Base-by-base conservation (phyloP, 1,284 basidiomycete genomes). In the Leucoagaricus sp. region DNA sequence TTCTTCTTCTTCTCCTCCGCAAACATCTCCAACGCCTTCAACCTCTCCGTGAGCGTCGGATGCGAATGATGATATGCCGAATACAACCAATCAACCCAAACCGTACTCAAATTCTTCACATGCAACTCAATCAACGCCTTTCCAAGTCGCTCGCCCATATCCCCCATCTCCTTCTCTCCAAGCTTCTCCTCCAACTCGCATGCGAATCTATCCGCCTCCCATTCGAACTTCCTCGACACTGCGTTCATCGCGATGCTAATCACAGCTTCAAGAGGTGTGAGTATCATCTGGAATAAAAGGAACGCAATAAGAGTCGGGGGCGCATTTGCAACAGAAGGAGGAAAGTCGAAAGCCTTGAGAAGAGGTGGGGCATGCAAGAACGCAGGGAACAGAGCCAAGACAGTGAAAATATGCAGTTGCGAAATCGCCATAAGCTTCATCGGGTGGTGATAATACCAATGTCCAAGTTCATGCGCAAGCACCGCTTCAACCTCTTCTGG, bases 51-150 rank as follows among this genome's bases (percentile, higher is more conserved):
- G 59, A 97, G 72, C 1, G 93, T 96, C 2, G 94, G 94, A 72
- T 97, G 94, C 49, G 91, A 94, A 73, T 96, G 92, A 69, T 96
- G 92, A 67, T 94, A 96, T 29, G 92, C 91, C 52, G 93, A 95
- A 74, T 94, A 92, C 82, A 95, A 72, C 89, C 89, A 91, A 71
- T 96, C 93, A 23, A 91, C 91, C 87, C 93, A 93, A 45, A 95
- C 90, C 2, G 93, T 94, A 42, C 89, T 90, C 62, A 96, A 72
- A 69, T 98, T 96, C 77, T 96, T 90, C 54, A 93, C 87, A 68
- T 96, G 93, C 26, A 97, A 80, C 55, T 86, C 81, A 63, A 93
- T 83, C 57, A 98, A 78, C 23, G 94, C 93, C 10, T 81, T 76
- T 25, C 86, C 87, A 45, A 97, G 83, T 44, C 93, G 82, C n/a